Conservation (phyloP, 2,329 filamentous ascomycete genomes). For the Aaosphaeria pasadenensis region DNA sequence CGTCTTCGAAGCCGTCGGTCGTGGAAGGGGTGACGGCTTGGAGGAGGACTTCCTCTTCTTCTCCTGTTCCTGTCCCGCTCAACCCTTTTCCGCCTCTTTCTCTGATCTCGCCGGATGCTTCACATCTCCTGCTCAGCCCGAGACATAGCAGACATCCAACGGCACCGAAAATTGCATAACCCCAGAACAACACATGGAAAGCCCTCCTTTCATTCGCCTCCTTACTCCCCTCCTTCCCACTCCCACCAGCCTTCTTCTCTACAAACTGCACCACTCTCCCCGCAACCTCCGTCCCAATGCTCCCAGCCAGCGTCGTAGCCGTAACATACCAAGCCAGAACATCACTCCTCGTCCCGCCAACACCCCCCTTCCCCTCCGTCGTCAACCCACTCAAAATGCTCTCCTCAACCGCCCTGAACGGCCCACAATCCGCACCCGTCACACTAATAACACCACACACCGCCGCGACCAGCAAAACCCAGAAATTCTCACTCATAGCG, state of each 20-base stretch:
- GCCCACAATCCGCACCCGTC: constrained; percentile 32
- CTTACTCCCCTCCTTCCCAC: constrained; percentile 3
- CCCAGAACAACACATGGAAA: constrained; percentile 42
- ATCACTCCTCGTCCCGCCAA: constrained; percentile 34
- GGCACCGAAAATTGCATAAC: constrained; percentile 42
- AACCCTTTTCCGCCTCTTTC: constrained; percentile 10
- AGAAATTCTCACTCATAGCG: constrained; percentile 35
- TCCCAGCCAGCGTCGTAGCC: constrained; percentile 33
- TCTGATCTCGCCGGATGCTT: constrained; percentile 29
- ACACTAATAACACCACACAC: constrained; percentile 39
- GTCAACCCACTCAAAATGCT: constrained; percentile 36
- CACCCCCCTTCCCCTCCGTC: constrained; percentile 29
- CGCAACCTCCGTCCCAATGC: constrained; percentile 31
- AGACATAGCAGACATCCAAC: constrained; percentile 39
- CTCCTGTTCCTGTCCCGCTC: constrained; percentile 8
- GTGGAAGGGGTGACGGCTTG: constrained; percentile 32
- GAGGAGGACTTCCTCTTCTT: constrained; percentile 34
- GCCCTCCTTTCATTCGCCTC: constrained; percentile 22
- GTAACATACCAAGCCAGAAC: constrained; percentile 41
- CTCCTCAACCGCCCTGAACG: constrained; percentile 35
- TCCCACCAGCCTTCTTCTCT: constrained; percentile 30
- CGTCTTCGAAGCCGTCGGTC: constrained; percentile 26
- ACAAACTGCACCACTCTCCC: constrained; percentile 42
- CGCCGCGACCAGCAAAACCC: constrained; percentile 35
- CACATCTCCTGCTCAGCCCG: constrained; percentile 40